These are phyloP conservation scores for Starmerella gropengiesseri DNA, from an alignment of 805 yeast species.

Conservation along the genomic window DNA sequence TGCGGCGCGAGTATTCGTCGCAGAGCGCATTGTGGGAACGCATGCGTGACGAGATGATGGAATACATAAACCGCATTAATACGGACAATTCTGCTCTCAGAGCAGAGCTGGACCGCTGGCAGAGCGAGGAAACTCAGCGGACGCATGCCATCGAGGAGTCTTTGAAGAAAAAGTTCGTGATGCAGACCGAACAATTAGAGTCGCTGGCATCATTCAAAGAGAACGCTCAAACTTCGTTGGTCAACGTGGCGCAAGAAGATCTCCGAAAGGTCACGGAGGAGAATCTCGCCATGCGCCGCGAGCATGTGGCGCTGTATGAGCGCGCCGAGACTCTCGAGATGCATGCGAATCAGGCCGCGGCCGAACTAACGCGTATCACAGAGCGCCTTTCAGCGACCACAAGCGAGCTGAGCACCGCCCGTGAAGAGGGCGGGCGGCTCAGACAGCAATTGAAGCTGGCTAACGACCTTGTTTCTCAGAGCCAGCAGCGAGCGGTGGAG, in stretches of 20 bases:
- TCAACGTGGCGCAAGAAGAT: constrained; percentile 2
- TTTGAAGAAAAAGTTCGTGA: background rate
- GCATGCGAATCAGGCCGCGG: background rate
- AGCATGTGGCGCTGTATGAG: constrained; percentile 3
- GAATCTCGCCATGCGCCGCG: constrained; percentile 3
- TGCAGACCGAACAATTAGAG: constrained; percentile 2
- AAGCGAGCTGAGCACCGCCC: background rate
- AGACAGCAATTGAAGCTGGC: background rate
- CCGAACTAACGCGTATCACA: background rate
- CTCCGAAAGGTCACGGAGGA: constrained; percentile 1
- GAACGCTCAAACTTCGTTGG: constrained; percentile 2
- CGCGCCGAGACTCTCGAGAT: constrained; percentile 2
- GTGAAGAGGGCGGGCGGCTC: background rate
- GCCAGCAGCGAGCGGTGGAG: background rate
- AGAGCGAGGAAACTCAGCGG: background rate
- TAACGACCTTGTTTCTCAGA: background rate
- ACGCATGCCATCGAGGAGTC: constrained; percentile 2
- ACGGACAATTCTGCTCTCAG: background rate
- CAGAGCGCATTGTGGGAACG: background rate
- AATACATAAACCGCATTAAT: constrained; percentile 2
- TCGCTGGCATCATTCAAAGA: constrained; percentile 5
- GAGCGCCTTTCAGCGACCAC: background rate
- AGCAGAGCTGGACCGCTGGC: constrained; percentile 1
- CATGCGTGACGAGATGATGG: constrained; percentile 1
- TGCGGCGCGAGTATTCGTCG: background rate